These are phyloP conservation scores for Aspergillus nanangensis DNA, from an alignment of 495 filamentous ascomycete genomes.

Conservation along the genomic window DNA sequence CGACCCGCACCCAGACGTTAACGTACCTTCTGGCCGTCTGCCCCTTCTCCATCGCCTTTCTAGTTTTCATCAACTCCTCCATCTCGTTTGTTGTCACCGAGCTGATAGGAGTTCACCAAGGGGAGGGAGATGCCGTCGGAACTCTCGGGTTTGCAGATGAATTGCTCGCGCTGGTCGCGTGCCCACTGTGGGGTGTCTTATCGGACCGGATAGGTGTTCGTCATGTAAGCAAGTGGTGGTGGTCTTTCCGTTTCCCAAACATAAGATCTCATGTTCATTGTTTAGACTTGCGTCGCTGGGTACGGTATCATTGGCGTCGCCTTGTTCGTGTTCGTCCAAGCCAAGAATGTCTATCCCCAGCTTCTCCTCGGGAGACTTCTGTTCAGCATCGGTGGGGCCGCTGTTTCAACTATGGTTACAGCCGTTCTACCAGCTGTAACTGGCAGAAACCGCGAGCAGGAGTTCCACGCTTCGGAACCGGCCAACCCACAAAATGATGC, in stretches of 20 bases:
- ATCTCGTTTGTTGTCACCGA: constrained; percentile 94
- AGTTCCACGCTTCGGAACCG: constrained; percentile 31
- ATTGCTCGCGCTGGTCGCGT: constrained; percentile 82
- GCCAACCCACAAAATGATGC: constrained; percentile 58
- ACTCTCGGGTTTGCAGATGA: constrained; percentile 97
- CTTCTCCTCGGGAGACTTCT: constrained; percentile 79
- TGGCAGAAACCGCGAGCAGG: constrained; percentile 23
- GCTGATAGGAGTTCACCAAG: constrained; percentile 68
- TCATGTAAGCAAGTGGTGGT: constrained; percentile 50
- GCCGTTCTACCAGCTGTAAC: constrained; percentile 88
- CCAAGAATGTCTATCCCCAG: constrained; percentile 83
- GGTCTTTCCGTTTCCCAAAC: no score
- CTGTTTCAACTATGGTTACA: constrained; percentile 96
- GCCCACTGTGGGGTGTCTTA: constrained; percentile 87
- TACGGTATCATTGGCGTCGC: constrained; percentile 75
- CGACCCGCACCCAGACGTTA: constrained; percentile 66
- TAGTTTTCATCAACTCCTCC: constrained; percentile 94
- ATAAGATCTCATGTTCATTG: constrained; percentile 1
- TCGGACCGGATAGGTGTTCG: constrained; percentile 86
- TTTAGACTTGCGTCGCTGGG: constrained; percentile 67
- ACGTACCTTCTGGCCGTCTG: constrained; percentile 88
- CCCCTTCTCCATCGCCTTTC: constrained; percentile 92
- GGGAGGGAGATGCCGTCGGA: constrained; percentile 85
- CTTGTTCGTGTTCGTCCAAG: constrained; percentile 77
- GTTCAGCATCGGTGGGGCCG: constrained; percentile 87